Percentiles rank a stretch among this genome's conserved stretches.
These are phyloP conservation scores for Arthrobotrys pseudoclavata DNA, from an alignment of 2,329 filamentous ascomycete genomes.

Conservation along the genomic window DNA sequence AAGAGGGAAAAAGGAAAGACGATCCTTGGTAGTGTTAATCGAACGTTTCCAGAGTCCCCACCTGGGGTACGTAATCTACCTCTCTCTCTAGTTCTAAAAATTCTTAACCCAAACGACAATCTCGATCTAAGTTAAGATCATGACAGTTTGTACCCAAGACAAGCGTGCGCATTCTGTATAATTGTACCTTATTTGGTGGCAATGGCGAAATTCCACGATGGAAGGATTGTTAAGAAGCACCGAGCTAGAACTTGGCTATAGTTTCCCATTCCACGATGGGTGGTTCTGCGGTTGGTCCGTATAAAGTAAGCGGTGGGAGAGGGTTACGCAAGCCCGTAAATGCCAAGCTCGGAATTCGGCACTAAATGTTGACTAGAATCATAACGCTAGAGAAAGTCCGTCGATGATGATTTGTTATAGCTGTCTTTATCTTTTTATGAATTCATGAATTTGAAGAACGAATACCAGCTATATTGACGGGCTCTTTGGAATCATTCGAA, in stretches of 20 bases:
- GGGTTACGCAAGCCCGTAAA: conserved; percentile 43
- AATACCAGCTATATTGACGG: too few relatives aligned
- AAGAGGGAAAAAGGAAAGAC: conserved; percentile 31
- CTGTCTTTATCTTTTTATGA: neutral
- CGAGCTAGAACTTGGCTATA: conserved; percentile 24
- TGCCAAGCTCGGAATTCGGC: conserved; percentile 45
- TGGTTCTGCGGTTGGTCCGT: conserved; percentile 12
- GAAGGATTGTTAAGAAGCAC: conserved; percentile 22
- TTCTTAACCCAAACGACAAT: neutral
- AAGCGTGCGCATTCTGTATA: neutral
- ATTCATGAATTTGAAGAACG: neutral
- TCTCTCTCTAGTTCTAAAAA: neutral
- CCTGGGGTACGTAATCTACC: conserved; percentile 29
- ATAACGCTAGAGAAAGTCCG: neutral
- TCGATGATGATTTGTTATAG: neutral
- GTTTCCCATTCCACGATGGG: conserved; percentile 37
- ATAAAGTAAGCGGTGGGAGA: conserved; percentile 24
- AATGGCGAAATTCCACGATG: conserved; percentile 14
- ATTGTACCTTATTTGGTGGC: conserved; percentile 15
- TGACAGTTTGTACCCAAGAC: conserved; percentile 5
- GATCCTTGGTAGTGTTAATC: conserved; percentile 26
- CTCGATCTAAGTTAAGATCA: conserved; percentile 20
- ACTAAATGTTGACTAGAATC: neutral
- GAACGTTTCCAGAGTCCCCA: conserved; percentile 1
- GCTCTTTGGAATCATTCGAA: too few relatives aligned